Evolutionary conservation across 164 flowering plant genomes (phyloP).

Genomic region (Tinospora cordifolia): DNA sequence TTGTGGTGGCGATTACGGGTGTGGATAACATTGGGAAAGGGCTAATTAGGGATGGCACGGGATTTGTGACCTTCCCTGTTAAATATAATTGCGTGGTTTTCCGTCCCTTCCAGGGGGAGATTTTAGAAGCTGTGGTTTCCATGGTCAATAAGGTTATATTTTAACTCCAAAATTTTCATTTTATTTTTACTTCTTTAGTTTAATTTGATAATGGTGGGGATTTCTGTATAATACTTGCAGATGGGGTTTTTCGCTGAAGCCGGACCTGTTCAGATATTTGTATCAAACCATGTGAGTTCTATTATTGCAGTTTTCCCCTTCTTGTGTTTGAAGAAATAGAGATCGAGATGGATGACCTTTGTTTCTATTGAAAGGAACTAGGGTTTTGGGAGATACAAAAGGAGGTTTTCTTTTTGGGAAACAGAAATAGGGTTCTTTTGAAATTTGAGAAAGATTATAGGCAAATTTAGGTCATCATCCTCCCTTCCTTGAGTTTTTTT

Average conservation of each 20-base stretch:
- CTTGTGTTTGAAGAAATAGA: background rate
- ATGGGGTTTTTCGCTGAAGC: constrained; percentile 99
- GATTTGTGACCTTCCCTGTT: constrained; percentile 86
- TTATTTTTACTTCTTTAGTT: background rate
- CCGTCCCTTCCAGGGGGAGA: constrained; percentile 93
- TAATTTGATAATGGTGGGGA: background rate
- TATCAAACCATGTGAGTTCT: constrained; percentile 85
- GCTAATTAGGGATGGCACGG: constrained; percentile 81
- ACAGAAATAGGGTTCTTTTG: background rate
- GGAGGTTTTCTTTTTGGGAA: background rate
- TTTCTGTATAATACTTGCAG: constrained; percentile 29
- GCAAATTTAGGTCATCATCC: background rate
- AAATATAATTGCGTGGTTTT: constrained; percentile 89
- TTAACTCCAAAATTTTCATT: background rate
- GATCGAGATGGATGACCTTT: background rate
- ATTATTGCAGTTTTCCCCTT: background rate
- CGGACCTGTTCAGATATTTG: constrained; percentile 94
- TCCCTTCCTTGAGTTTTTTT: too few species aligned
- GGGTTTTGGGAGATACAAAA: background rate
- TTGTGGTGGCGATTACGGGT: constrained; percentile 88
- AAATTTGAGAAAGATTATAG: background rate
- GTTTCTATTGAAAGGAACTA: background rate
- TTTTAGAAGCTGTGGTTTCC: constrained; percentile 88
- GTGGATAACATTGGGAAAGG: constrained; percentile 87
- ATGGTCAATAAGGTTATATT: constrained; percentile 85